Base-by-base conservation (phyloP, 495 filamentous ascomycete genomes). In the Hapsidospora chrysogenum region DNA sequence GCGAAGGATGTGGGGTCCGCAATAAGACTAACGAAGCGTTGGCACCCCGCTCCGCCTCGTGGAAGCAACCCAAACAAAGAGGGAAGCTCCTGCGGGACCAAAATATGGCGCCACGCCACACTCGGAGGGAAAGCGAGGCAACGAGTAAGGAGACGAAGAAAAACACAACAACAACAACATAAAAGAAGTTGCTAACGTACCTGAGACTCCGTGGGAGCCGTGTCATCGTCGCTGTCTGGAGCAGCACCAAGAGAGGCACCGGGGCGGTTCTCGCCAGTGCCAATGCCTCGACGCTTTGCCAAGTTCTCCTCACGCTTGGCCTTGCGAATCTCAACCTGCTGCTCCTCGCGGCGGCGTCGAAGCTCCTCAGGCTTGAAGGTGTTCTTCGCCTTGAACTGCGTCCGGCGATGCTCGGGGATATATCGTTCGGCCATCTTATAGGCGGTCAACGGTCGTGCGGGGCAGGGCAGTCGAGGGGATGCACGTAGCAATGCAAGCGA, bases 341-440 rank as follows among this genome's bases (percentile, higher is more conserved):
- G 83, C 58, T 99, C 92, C 53, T 99, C 92, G 56, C 92, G 92
- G 57, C 92, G 92, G 52, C 92, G 85, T 51, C 92, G 84, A 33
- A 99, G 78, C 64, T 99, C 92, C 57, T 99, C 92, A 45, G 85
- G 85, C 70, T 92, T 92, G 72, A 99, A 99, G 52, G 84, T 80
- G 55, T 78, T 82, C 68, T 89, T 92, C 40, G 92, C 92, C 76
- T 99, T 99, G 73, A 89, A 99, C 62, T 93, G 86, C 31, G 79
- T 93, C 51, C 92, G 89, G 52, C 92, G 85, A 72, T 99, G 92
- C 64, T 96, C 92, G 53, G 92, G 92, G 54, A 99, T 99, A 66
- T 93, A 99, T 32, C 86, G 82, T 52, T 99, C 92, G 49, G 87
- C 75, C 92, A 99, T 99, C 66, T 45, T 78, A 55, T 56, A 56